phyloP scores from a whole-genome alignment of 768 basidiomycete genomes.

The Auriscalpium microsporum region DNA sequence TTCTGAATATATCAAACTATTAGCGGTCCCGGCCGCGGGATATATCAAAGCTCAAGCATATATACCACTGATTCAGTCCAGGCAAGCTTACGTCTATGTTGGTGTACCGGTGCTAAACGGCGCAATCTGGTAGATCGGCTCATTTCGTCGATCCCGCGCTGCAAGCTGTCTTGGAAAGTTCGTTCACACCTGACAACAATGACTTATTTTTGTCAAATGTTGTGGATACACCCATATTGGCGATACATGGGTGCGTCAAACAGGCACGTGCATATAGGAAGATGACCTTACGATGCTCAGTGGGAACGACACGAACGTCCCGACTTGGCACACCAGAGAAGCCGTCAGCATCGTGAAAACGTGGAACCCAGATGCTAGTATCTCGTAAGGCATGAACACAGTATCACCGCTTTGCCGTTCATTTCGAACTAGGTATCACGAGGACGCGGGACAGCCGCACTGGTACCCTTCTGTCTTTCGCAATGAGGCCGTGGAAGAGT shows the following conservation, averaged over 20 bases:
- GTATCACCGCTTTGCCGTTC: neutral
- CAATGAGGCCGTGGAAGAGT: slow-evolving; percentile 45
- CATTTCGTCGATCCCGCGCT: slow-evolving; percentile 75
- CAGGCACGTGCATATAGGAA: no score
- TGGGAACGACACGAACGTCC: slow-evolving; percentile 79
- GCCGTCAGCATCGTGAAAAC: slow-evolving; percentile 48
- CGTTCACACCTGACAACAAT: slow-evolving; percentile 79
- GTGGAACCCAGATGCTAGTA: slow-evolving; percentile 45
- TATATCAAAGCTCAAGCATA: slow-evolving; percentile 88
- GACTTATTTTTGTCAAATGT: slow-evolving; percentile 80
- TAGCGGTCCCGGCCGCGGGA: slow-evolving; percentile 70
- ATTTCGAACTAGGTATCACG: slow-evolving; percentile 38
- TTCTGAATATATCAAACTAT: slow-evolving; percentile 14
- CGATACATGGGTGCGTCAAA: slow-evolving; percentile 64
- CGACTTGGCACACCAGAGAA: slow-evolving; percentile 76
- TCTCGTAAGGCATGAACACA: slow-evolving; percentile 33
- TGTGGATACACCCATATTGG: slow-evolving; percentile 57
- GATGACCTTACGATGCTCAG: slow-evolving; percentile 26
- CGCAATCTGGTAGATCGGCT: slow-evolving; percentile 35
- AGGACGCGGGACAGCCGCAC: slow-evolving; percentile 55
- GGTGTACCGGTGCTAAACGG: neutral
- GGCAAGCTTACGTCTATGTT: slow-evolving; percentile 23
- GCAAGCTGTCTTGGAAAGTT: slow-evolving; percentile 62
- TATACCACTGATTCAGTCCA: slow-evolving; percentile 61
- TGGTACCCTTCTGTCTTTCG: slow-evolving; percentile 61